A percentile compares a stretch with the other conserved stretches of the same genome.
Conservation (phyloP, 2,329 filamentous ascomycete species). For the Fusarium graminum region DNA sequence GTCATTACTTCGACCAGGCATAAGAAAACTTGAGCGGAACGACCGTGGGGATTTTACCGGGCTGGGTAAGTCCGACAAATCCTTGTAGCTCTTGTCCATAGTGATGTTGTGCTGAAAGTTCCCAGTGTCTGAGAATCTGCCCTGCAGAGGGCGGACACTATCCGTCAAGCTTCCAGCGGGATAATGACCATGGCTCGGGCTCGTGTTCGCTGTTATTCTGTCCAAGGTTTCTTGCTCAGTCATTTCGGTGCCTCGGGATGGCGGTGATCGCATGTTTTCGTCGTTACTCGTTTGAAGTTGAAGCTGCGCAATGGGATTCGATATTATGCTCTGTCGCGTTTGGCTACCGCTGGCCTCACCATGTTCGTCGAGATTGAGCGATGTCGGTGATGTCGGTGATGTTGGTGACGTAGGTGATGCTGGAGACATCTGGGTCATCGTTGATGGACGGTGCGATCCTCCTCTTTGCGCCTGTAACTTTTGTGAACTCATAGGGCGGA, state of each 20-base stretch:
- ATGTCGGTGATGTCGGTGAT: slow-evolving; percentile 28
- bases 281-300: slow-evolving; percentile 54
- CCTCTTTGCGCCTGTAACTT: slow-evolving; percentile 89
- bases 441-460: slow-evolving; percentile 64
- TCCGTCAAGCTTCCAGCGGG: slow-evolving; percentile 75
- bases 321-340: slow-evolving; percentile 68
- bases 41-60: slow-evolving; percentile 80
- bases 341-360: slow-evolving; percentile 61
- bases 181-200: slow-evolving; percentile 73
- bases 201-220: slow-evolving; percentile 79
- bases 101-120: slow-evolving; percentile 65
- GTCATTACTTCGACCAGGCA: slow-evolving; percentile 68
- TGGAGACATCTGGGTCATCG: slow-evolving; percentile 54
- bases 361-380: slow-evolving; percentile 54
- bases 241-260: slow-evolving; percentile 83
- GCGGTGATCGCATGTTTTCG: slow-evolving; percentile 69
- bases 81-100: slow-evolving; percentile 70
- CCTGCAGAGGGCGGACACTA: slow-evolving; percentile 82
- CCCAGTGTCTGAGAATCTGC: slow-evolving; percentile 50
- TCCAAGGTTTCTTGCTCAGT: slow-evolving; percentile 81
- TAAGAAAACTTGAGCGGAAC: slow-evolving; percentile 80
- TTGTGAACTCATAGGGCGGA: slow-evolving; percentile 96
- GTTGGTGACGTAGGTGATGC: slow-evolving; percentile 36
- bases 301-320: slow-evolving; percentile 59
- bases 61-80: slow-evolving; percentile 65